These are phyloP conservation scores for Capronia epimyces DNA, from an alignment of 2,329 filamentous ascomycete genomes.

Conservation along the genomic window DNA sequence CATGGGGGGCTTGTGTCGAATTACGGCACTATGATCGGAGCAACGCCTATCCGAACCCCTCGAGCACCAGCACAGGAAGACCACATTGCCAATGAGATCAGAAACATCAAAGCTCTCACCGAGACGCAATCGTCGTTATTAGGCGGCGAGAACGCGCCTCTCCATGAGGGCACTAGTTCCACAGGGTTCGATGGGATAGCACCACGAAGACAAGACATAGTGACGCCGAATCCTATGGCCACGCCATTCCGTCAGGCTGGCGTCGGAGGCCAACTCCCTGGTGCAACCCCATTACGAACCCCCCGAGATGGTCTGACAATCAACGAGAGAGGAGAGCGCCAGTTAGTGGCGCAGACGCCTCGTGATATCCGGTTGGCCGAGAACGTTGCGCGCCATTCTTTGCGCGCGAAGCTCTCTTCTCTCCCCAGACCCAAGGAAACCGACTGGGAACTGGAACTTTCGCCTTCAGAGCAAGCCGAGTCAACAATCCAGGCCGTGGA, in stretches of 20 bases:
- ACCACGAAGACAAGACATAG: conserved; percentile 70
- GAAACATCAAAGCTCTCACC: conserved; percentile 84
- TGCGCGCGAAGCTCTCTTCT: conserved; percentile 62
- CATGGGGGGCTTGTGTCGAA: conserved; percentile 81
- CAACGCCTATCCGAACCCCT: conserved; percentile 85
- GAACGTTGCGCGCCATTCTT: conserved; percentile 59
- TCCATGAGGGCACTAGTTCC: conserved; percentile 73
- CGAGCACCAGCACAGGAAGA: conserved; percentile 89
- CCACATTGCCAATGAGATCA: conserved; percentile 91
- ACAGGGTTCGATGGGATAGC: conserved; percentile 84
- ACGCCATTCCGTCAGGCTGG: conserved; percentile 69
- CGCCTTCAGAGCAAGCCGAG: conserved; percentile 76
- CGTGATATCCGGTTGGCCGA: conserved; percentile 69
- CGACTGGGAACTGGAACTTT: conserved; percentile 80
- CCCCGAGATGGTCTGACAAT: conserved; percentile 82
- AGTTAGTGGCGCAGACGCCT: conserved; percentile 67
- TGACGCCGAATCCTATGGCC: conserved; percentile 94
- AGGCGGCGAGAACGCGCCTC: conserved; percentile 86
- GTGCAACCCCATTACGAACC: conserved; percentile 79
- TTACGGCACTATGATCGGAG: conserved; percentile 74
- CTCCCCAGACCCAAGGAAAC: conserved; percentile 88
- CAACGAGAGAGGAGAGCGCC: conserved; percentile 65
- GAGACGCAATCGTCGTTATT: conserved; percentile 90
- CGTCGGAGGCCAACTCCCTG: conserved; percentile 60
- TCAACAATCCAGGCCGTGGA: conserved; percentile 42